Percentiles rank a stretch among this genome's conserved stretches.
These are phyloP conservation scores for Scytalidium sp. DNA, from an alignment of 2,329 filamentous ascomycete species.

Conservation along the genomic window DNA sequence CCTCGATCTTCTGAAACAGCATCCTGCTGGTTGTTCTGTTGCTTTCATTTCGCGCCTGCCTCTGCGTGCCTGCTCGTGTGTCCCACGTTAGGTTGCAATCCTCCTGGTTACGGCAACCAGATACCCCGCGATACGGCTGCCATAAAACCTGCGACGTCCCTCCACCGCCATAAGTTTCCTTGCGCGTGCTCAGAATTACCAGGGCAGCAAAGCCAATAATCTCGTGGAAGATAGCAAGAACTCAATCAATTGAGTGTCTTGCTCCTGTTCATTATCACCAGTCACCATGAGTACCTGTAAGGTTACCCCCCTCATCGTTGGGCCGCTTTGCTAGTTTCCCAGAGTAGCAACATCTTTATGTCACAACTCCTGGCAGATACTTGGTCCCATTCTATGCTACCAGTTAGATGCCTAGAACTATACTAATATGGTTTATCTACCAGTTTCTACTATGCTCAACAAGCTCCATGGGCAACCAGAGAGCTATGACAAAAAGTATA, in stretches of 20 bases:
- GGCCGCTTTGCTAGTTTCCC: background rate
- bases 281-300: background rate
- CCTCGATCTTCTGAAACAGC: too few relatives aligned
- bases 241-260: background rate
- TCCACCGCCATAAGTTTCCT: background rate
- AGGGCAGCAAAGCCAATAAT: background rate
- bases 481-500: conserved; percentile 97
- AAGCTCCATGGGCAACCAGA: conserved; percentile 95
- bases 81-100: too few relatives aligned
- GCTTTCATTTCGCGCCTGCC: too few relatives aligned
- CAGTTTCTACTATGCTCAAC: conserved; percentile 88
- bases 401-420: too few relatives aligned
- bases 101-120: too few relatives aligned
- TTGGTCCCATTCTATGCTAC: too few relatives aligned
- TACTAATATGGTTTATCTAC: conserved; percentile 3
- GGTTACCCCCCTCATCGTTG: background rate
- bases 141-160: too few relatives aligned
- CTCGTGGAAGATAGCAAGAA: background rate
- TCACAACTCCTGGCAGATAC: too few relatives aligned
- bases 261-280: background rate
- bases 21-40: too few relatives aligned
- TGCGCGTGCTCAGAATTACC: background rate
- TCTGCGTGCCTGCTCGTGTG: too few relatives aligned
- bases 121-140: too few relatives aligned
- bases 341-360: too few relatives aligned